phyloP scores from a whole-genome alignment of 2,329 filamentous ascomycete species.

The Penicillium sp. region DNA sequence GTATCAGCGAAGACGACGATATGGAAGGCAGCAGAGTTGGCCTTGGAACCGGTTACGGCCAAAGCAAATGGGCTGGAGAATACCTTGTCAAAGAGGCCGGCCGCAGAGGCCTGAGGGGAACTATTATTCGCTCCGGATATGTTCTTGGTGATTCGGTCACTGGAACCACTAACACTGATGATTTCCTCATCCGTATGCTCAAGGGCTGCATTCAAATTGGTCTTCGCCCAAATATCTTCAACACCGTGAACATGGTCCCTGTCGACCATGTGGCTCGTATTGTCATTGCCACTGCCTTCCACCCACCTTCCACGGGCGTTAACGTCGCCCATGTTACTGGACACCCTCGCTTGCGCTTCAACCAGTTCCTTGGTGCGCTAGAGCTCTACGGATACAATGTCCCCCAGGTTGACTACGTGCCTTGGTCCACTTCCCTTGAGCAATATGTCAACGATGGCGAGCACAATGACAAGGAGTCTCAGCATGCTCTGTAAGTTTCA shows the following conservation, averaged over 20 bases:
- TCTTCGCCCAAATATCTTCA: slow-evolving; percentile 72
- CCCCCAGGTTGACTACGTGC: slow-evolving; percentile 64
- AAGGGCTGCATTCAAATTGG: slow-evolving; percentile 85
- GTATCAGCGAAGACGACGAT: slow-evolving; percentile 74
- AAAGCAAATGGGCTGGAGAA: slow-evolving; percentile 81
- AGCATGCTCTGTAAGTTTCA: slow-evolving; percentile 61
- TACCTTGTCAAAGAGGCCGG: slow-evolving; percentile 77
- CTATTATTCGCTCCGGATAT: slow-evolving; percentile 81
- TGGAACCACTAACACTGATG: slow-evolving; percentile 74
- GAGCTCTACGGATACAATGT: slow-evolving; percentile 71
- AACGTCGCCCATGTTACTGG: slow-evolving; percentile 75
- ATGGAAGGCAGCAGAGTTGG: slow-evolving; percentile 73
- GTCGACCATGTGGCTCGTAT: slow-evolving; percentile 81
- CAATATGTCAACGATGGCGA: slow-evolving; percentile 62
- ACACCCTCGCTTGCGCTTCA: slow-evolving; percentile 75
- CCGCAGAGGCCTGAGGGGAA: slow-evolving; percentile 69
- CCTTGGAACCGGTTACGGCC: slow-evolving; percentile 84
- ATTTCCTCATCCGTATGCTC: slow-evolving; percentile 82
- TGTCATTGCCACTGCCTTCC: slow-evolving; percentile 70
- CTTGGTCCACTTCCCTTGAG: slow-evolving; percentile 69
- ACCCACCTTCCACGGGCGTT: slow-evolving; percentile 56
- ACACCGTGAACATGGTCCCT: slow-evolving; percentile 86
- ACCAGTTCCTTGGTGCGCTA: slow-evolving; percentile 70
- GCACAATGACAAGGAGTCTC: slow-evolving; percentile 58
- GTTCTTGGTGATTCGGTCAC: slow-evolving; percentile 70